Evolutionary conservation across 1,139 yeast species (phyloP).

Genomic region (Saccharomyces hybrid): DNA sequence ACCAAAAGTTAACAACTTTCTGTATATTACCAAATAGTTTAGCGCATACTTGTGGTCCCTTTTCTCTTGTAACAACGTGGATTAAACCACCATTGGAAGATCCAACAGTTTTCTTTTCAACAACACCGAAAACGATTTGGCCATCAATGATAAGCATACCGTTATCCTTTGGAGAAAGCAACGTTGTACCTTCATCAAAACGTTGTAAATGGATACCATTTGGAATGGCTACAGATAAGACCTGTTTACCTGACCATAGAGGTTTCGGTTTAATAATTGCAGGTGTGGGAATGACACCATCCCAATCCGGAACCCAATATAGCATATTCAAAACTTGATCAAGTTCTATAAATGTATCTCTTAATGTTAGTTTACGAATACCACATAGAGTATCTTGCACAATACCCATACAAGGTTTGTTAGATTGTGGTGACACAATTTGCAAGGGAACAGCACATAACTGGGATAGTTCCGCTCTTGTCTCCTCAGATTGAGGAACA

Average conservation of each 20-base stretch:
- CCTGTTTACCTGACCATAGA: constrained; percentile 95
- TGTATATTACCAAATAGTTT: constrained; percentile 88
- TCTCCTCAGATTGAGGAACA: constrained; percentile 97
- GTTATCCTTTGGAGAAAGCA: constrained; percentile 75
- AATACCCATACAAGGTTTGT: constrained; percentile 99
- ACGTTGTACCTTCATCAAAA: constrained; percentile 80
- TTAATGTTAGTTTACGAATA: constrained; percentile 86
- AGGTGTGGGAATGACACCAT: constrained; percentile 95
- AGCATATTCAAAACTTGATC: constrained; percentile 95
- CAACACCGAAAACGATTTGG: constrained; percentile 93
- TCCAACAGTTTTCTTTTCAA: constrained; percentile 96
- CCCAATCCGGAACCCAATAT: constrained; percentile 98
- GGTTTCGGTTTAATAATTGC: constrained; percentile 93
- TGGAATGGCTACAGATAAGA: constrained; percentile 88
- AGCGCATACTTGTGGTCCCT: constrained; percentile 88
- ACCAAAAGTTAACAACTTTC: constrained; percentile 94
- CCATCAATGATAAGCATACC: constrained; percentile 93
- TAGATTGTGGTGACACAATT: constrained; percentile 97
- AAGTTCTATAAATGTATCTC: constrained; percentile 81
- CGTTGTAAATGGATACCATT: constrained; percentile 91
- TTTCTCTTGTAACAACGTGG: constrained; percentile 95
- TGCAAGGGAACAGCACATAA: constrained; percentile 96
- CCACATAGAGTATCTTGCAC: constrained; percentile 98
- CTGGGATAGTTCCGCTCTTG: constrained; percentile 91
- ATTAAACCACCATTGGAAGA: constrained; percentile 97